phyloP scores from a whole-genome alignment of 1,284 basidiomycete genomes.

The Phellopilus nigrolimitatus region DNA sequence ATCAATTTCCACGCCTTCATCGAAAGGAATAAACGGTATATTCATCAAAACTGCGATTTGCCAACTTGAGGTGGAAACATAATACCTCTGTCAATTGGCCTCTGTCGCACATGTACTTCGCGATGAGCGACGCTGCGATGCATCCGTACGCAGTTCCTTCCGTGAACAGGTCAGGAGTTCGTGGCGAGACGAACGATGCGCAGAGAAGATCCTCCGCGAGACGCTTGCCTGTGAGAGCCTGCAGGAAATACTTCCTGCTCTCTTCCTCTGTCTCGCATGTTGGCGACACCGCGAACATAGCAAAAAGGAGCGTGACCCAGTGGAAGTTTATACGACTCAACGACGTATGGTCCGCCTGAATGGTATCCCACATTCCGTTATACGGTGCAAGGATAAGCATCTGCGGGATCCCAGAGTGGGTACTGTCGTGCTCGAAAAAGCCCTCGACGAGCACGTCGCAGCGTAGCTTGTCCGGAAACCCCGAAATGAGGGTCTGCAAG shows the following conservation, averaged over 20 bases:
- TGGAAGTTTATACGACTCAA: conserved; percentile 39
- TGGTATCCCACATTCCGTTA: conserved; percentile 42
- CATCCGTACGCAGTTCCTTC: conserved; percentile 43
- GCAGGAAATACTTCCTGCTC: conserved; percentile 38
- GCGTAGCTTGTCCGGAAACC: conserved; percentile 35
- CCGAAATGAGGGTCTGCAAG: conserved; percentile 34
- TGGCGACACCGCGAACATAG: conserved; percentile 40
- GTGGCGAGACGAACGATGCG: conserved; percentile 29
- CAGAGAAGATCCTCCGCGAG: conserved; percentile 44
- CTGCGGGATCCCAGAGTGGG: conserved; percentile 47
- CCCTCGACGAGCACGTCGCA: conserved; percentile 33
- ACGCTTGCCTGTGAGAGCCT: conserved; percentile 39
- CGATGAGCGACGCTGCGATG: conserved; percentile 42
- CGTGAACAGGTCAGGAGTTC: conserved; percentile 29
- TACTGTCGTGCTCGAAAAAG: conserved; percentile 45
- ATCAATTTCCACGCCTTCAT: conserved; percentile 45
- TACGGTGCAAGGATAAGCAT: conserved; percentile 40
- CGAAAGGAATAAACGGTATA: neutral
- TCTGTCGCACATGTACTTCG: conserved; percentile 41
- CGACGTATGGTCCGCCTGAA: conserved; percentile 31
- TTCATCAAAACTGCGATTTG: no score
- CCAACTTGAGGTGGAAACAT: neutral
- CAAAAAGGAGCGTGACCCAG: conserved; percentile 46
- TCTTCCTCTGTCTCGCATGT: conserved; percentile 24
- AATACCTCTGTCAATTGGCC: conserved; percentile 42